Percentiles rank a stretch among this genome's conserved stretches.
Conservation (phyloP, 148 eudicot species). For the Vaccinium vitisidaea region DNA sequence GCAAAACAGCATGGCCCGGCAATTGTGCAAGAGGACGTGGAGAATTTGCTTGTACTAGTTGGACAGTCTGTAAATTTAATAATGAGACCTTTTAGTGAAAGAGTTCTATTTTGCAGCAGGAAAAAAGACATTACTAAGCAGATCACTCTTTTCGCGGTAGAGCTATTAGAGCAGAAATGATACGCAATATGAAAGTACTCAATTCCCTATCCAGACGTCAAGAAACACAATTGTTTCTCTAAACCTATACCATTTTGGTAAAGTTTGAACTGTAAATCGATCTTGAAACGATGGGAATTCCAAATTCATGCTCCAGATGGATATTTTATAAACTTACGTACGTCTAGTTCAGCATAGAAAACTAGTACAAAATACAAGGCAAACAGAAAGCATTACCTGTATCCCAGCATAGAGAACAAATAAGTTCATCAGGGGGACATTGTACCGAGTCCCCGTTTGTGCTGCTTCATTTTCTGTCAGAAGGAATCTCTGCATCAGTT, state of each 20-base stretch:
- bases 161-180: neutral
- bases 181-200: neutral
- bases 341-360: neutral
- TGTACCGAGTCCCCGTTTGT: conserved; percentile 81
- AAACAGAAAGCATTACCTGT: conserved; percentile 49
- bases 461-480: conserved; percentile 66
- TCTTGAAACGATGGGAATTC: neutral
- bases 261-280: too few species aligned
- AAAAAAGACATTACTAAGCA: conserved; percentile 12
- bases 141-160: neutral
- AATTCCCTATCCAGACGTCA: neutral
- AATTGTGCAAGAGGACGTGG: too few species aligned
- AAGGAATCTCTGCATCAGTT: conserved; percentile 74
- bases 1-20: neutral
- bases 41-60: neutral
- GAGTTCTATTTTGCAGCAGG: conserved; percentile 38
- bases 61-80: neutral
- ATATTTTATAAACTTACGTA: neutral
- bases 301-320: neutral
- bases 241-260: neutral
- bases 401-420: conserved; percentile 90
- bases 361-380: neutral
- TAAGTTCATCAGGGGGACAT: conserved; percentile 90
- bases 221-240: neutral
- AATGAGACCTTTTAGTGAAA: neutral